Base-by-base conservation (phyloP, 1,284 basidiomycete genomes). In the Malassezia equina region DNA sequence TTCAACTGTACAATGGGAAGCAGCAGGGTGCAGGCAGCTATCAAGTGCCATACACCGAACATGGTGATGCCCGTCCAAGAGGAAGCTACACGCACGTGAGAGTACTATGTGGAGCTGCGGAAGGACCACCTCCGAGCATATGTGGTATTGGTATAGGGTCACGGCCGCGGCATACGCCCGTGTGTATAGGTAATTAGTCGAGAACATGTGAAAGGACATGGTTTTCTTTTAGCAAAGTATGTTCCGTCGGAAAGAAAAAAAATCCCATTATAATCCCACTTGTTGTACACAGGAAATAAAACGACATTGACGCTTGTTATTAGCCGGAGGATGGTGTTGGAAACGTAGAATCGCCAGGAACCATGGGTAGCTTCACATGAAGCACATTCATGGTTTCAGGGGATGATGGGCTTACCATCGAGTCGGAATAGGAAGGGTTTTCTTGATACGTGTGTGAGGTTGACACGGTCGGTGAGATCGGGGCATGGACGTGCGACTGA, bases 11-110 rank as follows among this genome's bases (percentile, higher is more conserved):
- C 25, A 17, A n/a, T 15, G 24, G 12, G 29, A 24, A 46, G 17
- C 17, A 32, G 27, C 4, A 46, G 15, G 44, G 44, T 29, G 27
- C 23, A 25, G 27, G 41, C 41, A 9, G 15, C 15, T 13, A 27
- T n/a, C n/a, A 24, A 27, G 24, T 24, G 41, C 41, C 41, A 43
- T 43, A 43, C 27, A 21, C 41, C 41, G 41, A 43, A 25, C 44
- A 46, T 46, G 41, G 24, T 43, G 24, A 19, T 43, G 41, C 41
- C 4, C 24, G 27, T n/a, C 24, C 27, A 15, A 43, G 41, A n/a
- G 3, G 41, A n/a, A n/a, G 19, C 23, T 25, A 17, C 17, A 3
- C 15, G 41, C 41, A 43, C 41, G 41, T 43, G 41, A 43, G 41
- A 15, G 13, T 11, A 11, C 24, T 43, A 43, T 43, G 27, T 43